Evolutionary conservation across 352 stramenopile genomes (phyloP).

Genomic region (Pythium scleroteichum): DNA sequence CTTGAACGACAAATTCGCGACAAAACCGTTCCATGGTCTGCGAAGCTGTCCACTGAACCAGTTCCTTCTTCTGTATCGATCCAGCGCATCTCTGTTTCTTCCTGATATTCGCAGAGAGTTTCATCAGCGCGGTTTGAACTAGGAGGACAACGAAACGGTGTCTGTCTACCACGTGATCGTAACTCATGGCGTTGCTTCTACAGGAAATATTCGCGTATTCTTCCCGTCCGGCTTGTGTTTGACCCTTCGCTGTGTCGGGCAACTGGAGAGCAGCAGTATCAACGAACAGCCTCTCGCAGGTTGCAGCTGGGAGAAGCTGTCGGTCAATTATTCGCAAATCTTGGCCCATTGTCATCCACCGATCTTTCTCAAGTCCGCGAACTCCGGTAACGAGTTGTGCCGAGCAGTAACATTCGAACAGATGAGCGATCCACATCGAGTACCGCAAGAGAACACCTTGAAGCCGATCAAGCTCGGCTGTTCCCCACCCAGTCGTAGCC

Average conservation of each 20-base stretch:
- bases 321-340: slow-evolving; percentile 27
- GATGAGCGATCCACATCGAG: slow-evolving; percentile 37
- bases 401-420: slow-evolving; percentile 45
- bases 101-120: neutral
- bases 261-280: neutral
- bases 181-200: no score
- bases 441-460: slow-evolving; percentile 46
- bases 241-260: no score
- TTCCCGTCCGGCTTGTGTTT: no score
- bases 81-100: neutral
- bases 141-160: slow-evolving; percentile 5
- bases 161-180: neutral
- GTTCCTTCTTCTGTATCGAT: slow-evolving; percentile 6
- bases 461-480: slow-evolving; percentile 6
- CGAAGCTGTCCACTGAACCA: neutral
- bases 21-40: slow-evolving; percentile 47
- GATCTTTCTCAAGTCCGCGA: slow-evolving; percentile 17
- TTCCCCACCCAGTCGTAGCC: no score
- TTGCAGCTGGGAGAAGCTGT: neutral
- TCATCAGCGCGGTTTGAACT: neutral
- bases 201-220: no score
- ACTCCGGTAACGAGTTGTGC: slow-evolving; percentile 13
- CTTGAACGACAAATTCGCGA: slow-evolving; percentile 35
- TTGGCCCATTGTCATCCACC: slow-evolving; percentile 38
- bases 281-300: slow-evolving; percentile 8